Percentiles rank a stretch among this genome's conserved stretches.
phyloP scores from a whole-genome alignment of 352 stramenopile genomes.

The Pythium oligandrum region DNA sequence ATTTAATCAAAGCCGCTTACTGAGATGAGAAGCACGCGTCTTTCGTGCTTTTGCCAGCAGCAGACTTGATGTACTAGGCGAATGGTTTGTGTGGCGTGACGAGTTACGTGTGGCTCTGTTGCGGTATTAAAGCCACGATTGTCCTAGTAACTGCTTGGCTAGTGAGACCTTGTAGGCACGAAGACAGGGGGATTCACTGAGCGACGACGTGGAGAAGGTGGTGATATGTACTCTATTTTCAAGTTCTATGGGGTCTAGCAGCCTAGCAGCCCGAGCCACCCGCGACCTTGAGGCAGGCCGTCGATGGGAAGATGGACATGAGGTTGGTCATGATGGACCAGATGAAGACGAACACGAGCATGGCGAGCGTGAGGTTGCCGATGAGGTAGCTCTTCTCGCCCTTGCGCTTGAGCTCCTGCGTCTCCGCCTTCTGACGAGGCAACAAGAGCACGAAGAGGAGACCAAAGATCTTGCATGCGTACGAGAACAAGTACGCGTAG shows the following conservation, averaged over 20 bases:
- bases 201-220: no score
- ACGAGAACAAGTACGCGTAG: slow-evolving; percentile 23
- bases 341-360: slow-evolving; percentile 20
- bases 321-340: slow-evolving; percentile 32
- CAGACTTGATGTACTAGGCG: no score
- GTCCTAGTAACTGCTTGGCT: no score
- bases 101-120: no score
- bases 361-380: slow-evolving; percentile 16
- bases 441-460: slow-evolving; percentile 26
- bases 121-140: no score
- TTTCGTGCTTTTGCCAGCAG: no score
- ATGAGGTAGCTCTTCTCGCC: slow-evolving; percentile 17
- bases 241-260: background rate
- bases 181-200: no score
- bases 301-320: slow-evolving; percentile 27
- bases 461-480: slow-evolving; percentile 21
- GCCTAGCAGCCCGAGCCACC: slow-evolving; percentile 19
- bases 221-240: no score
- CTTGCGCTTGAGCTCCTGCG: slow-evolving; percentile 23
- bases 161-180: no score
- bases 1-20: no score
- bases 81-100: no score
- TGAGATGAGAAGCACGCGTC: no score
- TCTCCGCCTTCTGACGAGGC: slow-evolving; percentile 27
- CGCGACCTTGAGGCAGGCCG: slow-evolving; percentile 23